These are phyloP conservation scores for Tulasnella sp. DNA, from an alignment of 768 basidiomycete species.

Conservation along the genomic window DNA sequence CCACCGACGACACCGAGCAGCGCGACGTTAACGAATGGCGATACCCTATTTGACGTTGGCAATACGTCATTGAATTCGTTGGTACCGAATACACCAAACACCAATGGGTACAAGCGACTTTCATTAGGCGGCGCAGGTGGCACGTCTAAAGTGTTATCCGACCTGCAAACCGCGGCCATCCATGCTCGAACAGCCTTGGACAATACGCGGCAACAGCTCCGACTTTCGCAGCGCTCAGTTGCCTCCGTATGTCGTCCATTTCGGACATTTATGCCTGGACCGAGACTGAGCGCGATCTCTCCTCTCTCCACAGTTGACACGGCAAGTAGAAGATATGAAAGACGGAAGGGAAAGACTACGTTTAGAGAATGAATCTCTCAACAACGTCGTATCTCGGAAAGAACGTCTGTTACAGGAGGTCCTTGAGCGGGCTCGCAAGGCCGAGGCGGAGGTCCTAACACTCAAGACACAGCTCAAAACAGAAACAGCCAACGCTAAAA, in stretches of 20 bases:
- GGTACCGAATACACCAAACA: slow-evolving; percentile 42
- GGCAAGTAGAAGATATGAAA: slow-evolving; percentile 82
- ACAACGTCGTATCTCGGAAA: slow-evolving; percentile 81
- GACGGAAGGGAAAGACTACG: slow-evolving; percentile 75
- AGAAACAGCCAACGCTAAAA: slow-evolving; percentile 65
- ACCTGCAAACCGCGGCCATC: slow-evolving; percentile 75
- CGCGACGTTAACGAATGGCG: slow-evolving; percentile 28
- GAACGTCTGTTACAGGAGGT: slow-evolving; percentile 83
- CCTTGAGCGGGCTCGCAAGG: slow-evolving; percentile 76
- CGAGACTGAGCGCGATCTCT: not conserved
- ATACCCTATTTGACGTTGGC: slow-evolving; percentile 29
- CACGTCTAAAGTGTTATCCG: slow-evolving; percentile 84
- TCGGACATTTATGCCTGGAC: not conserved
- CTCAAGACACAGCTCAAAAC: slow-evolving; percentile 66
- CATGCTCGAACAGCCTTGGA: slow-evolving; percentile 75
- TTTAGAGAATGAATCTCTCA: slow-evolving; percentile 79
- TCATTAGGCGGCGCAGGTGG: slow-evolving; percentile 46
- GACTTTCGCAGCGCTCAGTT: slow-evolving; percentile 73
- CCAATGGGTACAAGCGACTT: slow-evolving; percentile 25
- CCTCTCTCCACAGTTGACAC: slow-evolving; percentile 40
- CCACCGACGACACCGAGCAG: slow-evolving; percentile 32
- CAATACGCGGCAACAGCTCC: slow-evolving; percentile 74
- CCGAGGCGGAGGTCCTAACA: slow-evolving; percentile 63
- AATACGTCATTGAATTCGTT: slow-evolving; percentile 31
- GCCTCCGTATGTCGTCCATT: slow-evolving; percentile 41